Evolutionary conservation across 2,329 filamentous ascomycete genomes (phyloP).

Genomic region (Neocatenulostroma microsporum): DNA sequence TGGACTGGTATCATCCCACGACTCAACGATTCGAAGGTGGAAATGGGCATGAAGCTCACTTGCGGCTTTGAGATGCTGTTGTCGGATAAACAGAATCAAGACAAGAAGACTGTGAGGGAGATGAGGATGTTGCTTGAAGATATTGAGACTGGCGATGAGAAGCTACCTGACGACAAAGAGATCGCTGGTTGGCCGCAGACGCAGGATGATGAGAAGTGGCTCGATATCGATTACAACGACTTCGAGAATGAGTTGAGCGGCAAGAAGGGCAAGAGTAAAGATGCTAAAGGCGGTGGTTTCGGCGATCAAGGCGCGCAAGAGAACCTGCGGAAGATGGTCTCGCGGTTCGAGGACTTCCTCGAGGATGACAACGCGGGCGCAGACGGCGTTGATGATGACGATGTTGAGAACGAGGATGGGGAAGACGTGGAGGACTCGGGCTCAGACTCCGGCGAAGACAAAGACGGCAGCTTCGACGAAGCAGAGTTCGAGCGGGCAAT

Average conservation of each 20-base stretch:
- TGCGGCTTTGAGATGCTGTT: conserved; percentile 88
- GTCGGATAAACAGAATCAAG: conserved; percentile 56
- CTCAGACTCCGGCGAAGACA: conserved; percentile 58
- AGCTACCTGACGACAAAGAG: conserved; percentile 64
- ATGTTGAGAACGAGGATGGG: conserved; percentile 64
- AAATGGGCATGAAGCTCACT: conserved; percentile 80
- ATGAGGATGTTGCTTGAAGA: conserved; percentile 70
- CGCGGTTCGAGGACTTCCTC: conserved; percentile 85
- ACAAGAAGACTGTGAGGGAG: conserved; percentile 63
- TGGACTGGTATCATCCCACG: conserved; percentile 42
- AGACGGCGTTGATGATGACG: conserved; percentile 64
- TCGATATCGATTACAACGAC: conserved; percentile 84
- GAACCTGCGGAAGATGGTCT: conserved; percentile 83
- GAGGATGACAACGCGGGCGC: conserved; percentile 74
- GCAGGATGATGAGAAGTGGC: conserved; percentile 84
- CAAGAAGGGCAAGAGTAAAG: conserved; percentile 16
- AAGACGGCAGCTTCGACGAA: conserved; percentile 69
- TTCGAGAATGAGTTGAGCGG: conserved; percentile 72
- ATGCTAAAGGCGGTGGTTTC: conserved; percentile 32
- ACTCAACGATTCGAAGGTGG: conserved; percentile 37
- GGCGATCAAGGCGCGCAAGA: conserved; percentile 61
- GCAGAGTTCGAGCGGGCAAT: conserved; percentile 80
- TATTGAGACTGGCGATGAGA: conserved; percentile 61
- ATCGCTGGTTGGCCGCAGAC: conserved; percentile 60
- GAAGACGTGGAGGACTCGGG: conserved; percentile 31